Percentiles rank a stretch among this genome's conserved stretches.
These are phyloP conservation scores for Corymbia calophylla DNA, from an alignment of 441 rosid species.

Conservation along the genomic window DNA sequence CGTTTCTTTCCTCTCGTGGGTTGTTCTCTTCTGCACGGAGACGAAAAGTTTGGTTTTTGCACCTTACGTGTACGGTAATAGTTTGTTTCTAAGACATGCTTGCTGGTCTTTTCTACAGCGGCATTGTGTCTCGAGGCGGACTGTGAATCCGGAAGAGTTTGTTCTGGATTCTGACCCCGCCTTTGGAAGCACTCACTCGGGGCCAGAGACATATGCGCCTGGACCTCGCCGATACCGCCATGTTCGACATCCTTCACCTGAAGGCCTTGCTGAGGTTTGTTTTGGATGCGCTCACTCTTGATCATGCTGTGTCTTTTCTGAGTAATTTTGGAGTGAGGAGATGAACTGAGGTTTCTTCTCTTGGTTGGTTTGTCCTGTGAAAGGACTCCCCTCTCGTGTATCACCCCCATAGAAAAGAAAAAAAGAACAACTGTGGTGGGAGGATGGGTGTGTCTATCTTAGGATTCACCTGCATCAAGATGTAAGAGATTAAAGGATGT, in stretches of 20 bases:
- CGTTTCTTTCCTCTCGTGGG: neutral
- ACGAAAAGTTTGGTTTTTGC: neutral
- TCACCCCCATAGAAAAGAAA: neutral
- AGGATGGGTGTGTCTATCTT: neutral
- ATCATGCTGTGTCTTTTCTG: neutral
- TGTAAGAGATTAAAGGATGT: neutral
- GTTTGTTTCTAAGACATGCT: neutral
- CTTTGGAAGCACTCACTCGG: slow-evolving; percentile 17
- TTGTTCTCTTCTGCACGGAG: neutral
- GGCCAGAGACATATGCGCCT: slow-evolving; percentile 29
- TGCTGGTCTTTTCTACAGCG: slow-evolving; percentile 39
- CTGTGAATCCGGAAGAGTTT: slow-evolving; percentile 40
- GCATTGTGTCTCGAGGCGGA: slow-evolving; percentile 39
- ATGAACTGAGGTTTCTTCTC: neutral
- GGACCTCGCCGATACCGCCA: slow-evolving; percentile 44
- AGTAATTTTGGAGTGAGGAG: neutral
- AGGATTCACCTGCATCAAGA: neutral
- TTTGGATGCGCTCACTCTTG: neutral
- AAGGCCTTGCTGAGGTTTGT: slow-evolving; percentile 71
- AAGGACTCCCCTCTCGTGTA: neutral
- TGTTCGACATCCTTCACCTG: slow-evolving; percentile 67
- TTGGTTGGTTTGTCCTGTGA: neutral
- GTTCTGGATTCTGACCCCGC: slow-evolving; percentile 4
- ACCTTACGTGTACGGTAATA: neutral
- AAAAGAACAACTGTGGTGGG: neutral